Evolutionary conservation across 768 basidiomycete genomes (phyloP).

Genomic region (Pleurotus eryngii): DNA sequence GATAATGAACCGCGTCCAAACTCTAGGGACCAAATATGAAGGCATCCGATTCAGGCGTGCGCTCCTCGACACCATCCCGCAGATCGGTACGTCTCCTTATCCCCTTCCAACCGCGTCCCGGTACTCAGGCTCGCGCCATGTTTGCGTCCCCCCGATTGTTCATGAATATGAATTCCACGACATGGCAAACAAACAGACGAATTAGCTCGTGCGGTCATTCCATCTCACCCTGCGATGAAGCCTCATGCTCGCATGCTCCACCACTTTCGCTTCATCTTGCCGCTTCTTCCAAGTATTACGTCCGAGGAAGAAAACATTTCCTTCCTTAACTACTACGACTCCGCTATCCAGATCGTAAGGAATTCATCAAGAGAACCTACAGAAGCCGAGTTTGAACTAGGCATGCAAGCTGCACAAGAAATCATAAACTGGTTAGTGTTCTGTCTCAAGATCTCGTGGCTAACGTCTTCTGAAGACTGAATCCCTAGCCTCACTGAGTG

Average conservation of each 20-base stretch:
- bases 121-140: neutral
- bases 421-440: conserved; percentile 57
- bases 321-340: conserved; percentile 72
- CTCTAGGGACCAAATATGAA: conserved; percentile 53
- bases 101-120: conserved; percentile 8
- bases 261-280: conserved; percentile 75
- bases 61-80: conserved; percentile 67
- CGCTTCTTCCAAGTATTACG: conserved; percentile 39
- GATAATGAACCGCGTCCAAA: neutral
- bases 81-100: conserved; percentile 51
- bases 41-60: conserved; percentile 63
- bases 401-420: conserved; percentile 56
- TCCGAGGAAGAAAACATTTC: conserved; percentile 64
- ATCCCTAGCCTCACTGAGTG: conserved; percentile 55
- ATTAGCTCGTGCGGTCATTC: conserved; percentile 69
- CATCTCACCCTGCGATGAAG: conserved; percentile 63
- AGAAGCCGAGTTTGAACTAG: conserved; percentile 64
- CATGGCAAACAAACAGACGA: conserved; percentile 40
- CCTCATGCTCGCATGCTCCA: conserved; percentile 76
- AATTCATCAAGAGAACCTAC: conserved; percentile 57
- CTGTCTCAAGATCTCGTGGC: too few relatives aligned
- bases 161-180: neutral
- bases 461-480: too few relatives aligned
- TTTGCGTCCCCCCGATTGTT: neutral
- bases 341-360: conserved; percentile 69